These are phyloP conservation scores for Metarhizium guizhouense DNA, from an alignment of 2,329 filamentous ascomycete genomes.

Conservation along the genomic window DNA sequence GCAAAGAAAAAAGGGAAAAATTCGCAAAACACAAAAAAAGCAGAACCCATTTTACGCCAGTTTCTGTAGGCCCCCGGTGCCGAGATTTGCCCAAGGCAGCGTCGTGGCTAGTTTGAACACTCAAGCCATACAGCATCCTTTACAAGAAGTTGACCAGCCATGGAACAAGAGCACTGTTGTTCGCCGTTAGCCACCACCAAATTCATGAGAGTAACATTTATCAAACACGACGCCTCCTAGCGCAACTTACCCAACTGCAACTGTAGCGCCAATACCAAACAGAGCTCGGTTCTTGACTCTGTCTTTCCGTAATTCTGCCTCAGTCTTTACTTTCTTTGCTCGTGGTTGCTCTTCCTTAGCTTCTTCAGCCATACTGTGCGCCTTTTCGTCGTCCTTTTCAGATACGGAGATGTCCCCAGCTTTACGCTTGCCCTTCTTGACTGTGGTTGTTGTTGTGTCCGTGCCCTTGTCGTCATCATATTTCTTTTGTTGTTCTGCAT, in stretches of 20 bases:
- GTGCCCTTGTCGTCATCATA: slow-evolving; percentile 28
- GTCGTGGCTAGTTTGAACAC: not conserved
- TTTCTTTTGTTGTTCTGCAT: slow-evolving; percentile 29
- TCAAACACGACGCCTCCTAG: not conserved
- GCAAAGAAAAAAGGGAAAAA: not conserved
- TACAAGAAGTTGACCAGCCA: slow-evolving; percentile 44
- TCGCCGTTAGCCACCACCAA: not conserved
- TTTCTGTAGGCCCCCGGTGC: not conserved
- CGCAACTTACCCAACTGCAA: slow-evolving; percentile 80
- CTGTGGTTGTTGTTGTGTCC: slow-evolving; percentile 18
- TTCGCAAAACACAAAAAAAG: not conserved
- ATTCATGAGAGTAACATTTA: not conserved
- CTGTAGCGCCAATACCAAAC: slow-evolving; percentile 75
- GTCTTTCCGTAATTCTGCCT: slow-evolving; percentile 75
- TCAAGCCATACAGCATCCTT: slow-evolving; percentile 6
- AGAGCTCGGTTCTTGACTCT: slow-evolving; percentile 79
- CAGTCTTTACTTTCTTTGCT: slow-evolving; percentile 73
- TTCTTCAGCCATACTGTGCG: slow-evolving; percentile 22
- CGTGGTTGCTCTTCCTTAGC: slow-evolving; percentile 33
- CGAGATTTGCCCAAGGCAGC: not conserved
- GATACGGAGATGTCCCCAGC: slow-evolving; percentile 62
- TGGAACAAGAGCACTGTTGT: slow-evolving; percentile 36
- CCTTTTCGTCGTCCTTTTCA: slow-evolving; percentile 39
- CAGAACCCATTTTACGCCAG: slow-evolving; percentile 1
- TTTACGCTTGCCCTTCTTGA: slow-evolving; percentile 61